phyloP scores from a whole-genome alignment of 371 early-diverging fungal genomes.

The Actinomortierella ambigua region DNA sequence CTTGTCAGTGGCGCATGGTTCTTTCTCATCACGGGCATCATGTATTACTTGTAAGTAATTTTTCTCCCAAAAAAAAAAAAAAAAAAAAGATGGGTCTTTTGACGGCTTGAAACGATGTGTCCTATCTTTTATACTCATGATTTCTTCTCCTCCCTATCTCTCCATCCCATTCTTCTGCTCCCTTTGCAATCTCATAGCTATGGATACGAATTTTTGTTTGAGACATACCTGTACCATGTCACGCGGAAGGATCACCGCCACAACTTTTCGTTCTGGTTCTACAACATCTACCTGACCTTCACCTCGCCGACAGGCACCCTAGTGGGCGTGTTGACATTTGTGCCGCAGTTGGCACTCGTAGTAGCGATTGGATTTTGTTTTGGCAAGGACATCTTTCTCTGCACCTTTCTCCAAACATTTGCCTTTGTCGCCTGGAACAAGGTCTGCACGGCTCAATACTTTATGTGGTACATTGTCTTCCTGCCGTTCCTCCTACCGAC shows the following conservation, averaged over 20 bases:
- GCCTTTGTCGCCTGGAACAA: constrained; percentile 96
- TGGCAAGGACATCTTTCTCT: constrained; percentile 84
- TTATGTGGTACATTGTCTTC: constrained; percentile 97
- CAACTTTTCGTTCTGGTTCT: constrained; percentile 97
- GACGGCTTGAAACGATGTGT: background rate
- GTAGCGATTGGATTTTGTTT: constrained; percentile 66
- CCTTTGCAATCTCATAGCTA: constrained; percentile 55
- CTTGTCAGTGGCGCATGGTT: constrained; percentile 73
- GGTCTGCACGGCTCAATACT: constrained; percentile 98
- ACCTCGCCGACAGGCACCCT: constrained; percentile 50
- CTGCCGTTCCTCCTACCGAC: constrained; percentile 86
- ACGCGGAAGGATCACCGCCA: constrained; percentile 97
- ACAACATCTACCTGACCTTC: constrained; percentile 85
- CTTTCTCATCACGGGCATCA: constrained; percentile 64
- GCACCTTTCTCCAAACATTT: constrained; percentile 92
- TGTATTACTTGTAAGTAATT: constrained; percentile 70
- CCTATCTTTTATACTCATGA: background rate
- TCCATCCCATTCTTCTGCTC: constrained; percentile 1
- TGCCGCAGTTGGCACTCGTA: constrained; percentile 77
- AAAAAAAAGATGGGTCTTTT: constrained; percentile 1
- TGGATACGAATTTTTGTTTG: constrained; percentile 85
- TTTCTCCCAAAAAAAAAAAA: background rate
- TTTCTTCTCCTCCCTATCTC: background rate
- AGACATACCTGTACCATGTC: constrained; percentile 94
- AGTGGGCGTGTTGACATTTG: constrained; percentile 67